These are phyloP conservation scores for Pythium phragmiticola DNA, from an alignment of 352 stramenopile species.

Conservation along the genomic window DNA sequence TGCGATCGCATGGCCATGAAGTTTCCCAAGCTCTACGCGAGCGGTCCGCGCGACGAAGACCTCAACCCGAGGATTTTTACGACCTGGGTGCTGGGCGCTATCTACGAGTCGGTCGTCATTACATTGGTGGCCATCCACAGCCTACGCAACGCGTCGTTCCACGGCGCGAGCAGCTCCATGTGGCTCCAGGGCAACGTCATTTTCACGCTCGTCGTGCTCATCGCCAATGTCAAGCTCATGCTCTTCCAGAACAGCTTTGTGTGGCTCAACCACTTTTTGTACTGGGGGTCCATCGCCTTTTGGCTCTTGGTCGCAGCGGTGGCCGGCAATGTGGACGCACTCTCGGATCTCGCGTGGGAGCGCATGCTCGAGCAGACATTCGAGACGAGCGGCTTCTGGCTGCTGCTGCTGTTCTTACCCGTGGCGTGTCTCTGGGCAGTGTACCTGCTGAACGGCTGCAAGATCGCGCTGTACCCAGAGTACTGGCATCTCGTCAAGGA, in stretches of 20 bases:
- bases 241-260: slow-evolving; percentile 80
- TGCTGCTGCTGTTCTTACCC: slow-evolving; percentile 54
- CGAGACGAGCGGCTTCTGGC: slow-evolving; percentile 49
- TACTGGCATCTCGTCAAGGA: slow-evolving; percentile 83
- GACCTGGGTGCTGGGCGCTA: slow-evolving; percentile 63
- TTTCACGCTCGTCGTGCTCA: slow-evolving; percentile 75
- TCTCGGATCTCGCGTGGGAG: slow-evolving; percentile 77
- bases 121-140: slow-evolving; percentile 51
- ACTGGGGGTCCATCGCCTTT: slow-evolving; percentile 53
- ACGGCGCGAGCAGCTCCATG: slow-evolving; percentile 50
- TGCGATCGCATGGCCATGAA: slow-evolving; percentile 59
- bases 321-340: slow-evolving; percentile 42
- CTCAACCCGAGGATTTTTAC: slow-evolving; percentile 68
- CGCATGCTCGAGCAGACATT: slow-evolving; percentile 70
- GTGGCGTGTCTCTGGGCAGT: slow-evolving; percentile 50
- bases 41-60: slow-evolving; percentile 59
- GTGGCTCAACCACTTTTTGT: slow-evolving; percentile 65
- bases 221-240: slow-evolving; percentile 78
- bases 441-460: slow-evolving; percentile 53
- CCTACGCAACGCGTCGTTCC: slow-evolving; percentile 38
- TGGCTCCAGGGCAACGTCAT: slow-evolving; percentile 81
- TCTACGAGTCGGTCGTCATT: slow-evolving; percentile 74
- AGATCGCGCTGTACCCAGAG: slow-evolving; percentile 62
- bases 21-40: slow-evolving; percentile 71
- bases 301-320: slow-evolving; percentile 66